Evolutionary conservation across 2,329 filamentous ascomycete species (phyloP).

Genomic region (Alternaria sp.): DNA sequence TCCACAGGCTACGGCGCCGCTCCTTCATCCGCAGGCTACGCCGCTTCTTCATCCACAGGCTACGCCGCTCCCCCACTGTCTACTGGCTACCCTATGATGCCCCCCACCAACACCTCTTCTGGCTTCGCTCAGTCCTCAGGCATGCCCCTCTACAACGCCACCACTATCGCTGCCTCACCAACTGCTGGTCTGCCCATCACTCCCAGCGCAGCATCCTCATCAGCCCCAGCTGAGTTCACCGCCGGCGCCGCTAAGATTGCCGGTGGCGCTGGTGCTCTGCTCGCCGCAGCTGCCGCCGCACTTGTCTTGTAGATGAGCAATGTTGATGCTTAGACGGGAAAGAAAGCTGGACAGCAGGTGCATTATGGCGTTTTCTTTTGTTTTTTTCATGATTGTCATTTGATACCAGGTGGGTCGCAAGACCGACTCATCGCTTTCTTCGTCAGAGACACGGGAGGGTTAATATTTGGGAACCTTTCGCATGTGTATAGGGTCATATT

Average conservation of each 20-base stretch:
- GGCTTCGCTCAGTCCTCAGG: slow-evolving; percentile 21
- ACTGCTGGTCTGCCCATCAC: slow-evolving; percentile 24
- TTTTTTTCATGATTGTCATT: slow-evolving; percentile 15
- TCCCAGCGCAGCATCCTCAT: slow-evolving; percentile 23
- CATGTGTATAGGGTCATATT: slow-evolving; percentile 8
- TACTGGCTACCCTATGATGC: slow-evolving; percentile 1
- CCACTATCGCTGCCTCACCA: slow-evolving; percentile 19
- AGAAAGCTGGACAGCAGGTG: slow-evolving; percentile 5
- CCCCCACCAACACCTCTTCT: slow-evolving; percentile 15
- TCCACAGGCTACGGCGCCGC: background rate
- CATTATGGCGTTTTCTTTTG: slow-evolving; percentile 25
- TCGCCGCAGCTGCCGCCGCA: slow-evolving; percentile 32
- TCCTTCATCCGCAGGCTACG: slow-evolving; percentile 1
- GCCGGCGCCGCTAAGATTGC: slow-evolving; percentile 31
- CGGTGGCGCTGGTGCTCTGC: slow-evolving; percentile 31
- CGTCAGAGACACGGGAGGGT: background rate
- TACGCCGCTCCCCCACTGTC: slow-evolving; percentile 2
- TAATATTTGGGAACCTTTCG: slow-evolving; percentile 6
- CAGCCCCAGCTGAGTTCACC: slow-evolving; percentile 26
- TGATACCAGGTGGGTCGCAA: slow-evolving; percentile 31
- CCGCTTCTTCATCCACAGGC: background rate
- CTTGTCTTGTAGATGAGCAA: slow-evolving; percentile 34
- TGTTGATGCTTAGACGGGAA: background rate
- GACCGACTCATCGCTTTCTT: slow-evolving; percentile 2
- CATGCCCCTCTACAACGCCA: slow-evolving; percentile 22